phyloP scores from a whole-genome alignment of 2,329 filamentous ascomycete species.

The Pestalotiopsis sp. region DNA sequence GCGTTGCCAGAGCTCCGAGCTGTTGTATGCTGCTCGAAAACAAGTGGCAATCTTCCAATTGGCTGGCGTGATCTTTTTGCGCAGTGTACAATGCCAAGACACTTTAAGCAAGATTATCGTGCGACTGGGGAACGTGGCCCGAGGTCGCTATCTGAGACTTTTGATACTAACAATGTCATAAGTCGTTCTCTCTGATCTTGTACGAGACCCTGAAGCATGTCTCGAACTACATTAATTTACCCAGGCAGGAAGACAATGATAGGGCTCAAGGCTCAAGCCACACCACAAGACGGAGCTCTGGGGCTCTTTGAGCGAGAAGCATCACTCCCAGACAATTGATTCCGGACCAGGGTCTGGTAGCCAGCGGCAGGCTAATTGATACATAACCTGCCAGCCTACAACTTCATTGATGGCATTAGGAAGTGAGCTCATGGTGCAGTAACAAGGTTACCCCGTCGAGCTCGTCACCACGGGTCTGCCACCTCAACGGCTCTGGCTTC shows the following conservation, averaged over 20 bases:
- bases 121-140: neutral
- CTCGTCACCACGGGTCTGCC: neutral
- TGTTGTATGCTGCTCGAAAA: neutral
- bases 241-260: neutral
- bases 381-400: neutral
- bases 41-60: neutral
- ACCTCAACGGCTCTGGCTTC: constrained; percentile 3
- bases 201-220: neutral
- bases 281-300: neutral
- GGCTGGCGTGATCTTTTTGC: neutral
- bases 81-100: neutral
- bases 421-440: constrained; percentile 7
- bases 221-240: neutral
- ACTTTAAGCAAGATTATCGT: neutral
- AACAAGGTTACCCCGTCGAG: constrained; percentile 14
- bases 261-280: neutral
- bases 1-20: neutral
- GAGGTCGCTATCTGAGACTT: neutral
- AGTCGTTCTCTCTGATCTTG: neutral
- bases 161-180: neutral
- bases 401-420: neutral
- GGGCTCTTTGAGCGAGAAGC: neutral
- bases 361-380: neutral
- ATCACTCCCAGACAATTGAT: neutral
- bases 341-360: neutral